phyloP scores from a whole-genome alignment of 257 asterid species.

The Voacanga thouarsii region DNA sequence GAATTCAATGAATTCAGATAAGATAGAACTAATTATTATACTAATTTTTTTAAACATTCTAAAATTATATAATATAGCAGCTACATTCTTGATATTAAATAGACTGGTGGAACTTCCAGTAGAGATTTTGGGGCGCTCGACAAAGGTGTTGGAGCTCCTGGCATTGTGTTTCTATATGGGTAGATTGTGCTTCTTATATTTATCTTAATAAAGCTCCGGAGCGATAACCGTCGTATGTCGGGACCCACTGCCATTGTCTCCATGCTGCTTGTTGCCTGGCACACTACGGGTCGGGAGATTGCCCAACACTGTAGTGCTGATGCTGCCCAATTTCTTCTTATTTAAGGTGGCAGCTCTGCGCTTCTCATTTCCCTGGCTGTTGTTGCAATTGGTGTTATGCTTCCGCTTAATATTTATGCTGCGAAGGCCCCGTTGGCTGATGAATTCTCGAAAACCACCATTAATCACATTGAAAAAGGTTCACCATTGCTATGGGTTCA shows the following conservation, averaged over 20 bases:
- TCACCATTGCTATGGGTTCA: slow-evolving; percentile 92
- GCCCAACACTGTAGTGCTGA: slow-evolving; percentile 96
- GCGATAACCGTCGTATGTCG: slow-evolving; percentile 95
- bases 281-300: slow-evolving; percentile 89
- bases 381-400: slow-evolving; percentile 56
- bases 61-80: too few relatives aligned
- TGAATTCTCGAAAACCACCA: slow-evolving; percentile 84
- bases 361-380: slow-evolving; percentile 62
- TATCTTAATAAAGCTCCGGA: slow-evolving; percentile 86
- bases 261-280: slow-evolving; percentile 96
- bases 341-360: slow-evolving; percentile 88
- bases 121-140: too few relatives aligned
- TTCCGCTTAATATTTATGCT: slow-evolving; percentile 74
- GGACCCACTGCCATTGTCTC: slow-evolving; percentile 77
- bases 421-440: slow-evolving; percentile 72
- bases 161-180: too few relatives aligned
- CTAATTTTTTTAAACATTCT: too few relatives aligned
- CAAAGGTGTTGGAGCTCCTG: too few relatives aligned
- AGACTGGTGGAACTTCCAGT: too few relatives aligned
- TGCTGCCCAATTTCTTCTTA: slow-evolving; percentile 86
- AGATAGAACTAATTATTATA: too few relatives aligned
- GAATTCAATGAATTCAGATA: too few relatives aligned
- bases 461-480: slow-evolving; percentile 78
- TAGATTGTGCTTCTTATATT: slow-evolving; percentile 75
- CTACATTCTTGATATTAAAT: too few relatives aligned